Conservation (phyloP, 2,329 filamentous ascomycete species). For the Aspergillus ochraceoroseus region DNA sequence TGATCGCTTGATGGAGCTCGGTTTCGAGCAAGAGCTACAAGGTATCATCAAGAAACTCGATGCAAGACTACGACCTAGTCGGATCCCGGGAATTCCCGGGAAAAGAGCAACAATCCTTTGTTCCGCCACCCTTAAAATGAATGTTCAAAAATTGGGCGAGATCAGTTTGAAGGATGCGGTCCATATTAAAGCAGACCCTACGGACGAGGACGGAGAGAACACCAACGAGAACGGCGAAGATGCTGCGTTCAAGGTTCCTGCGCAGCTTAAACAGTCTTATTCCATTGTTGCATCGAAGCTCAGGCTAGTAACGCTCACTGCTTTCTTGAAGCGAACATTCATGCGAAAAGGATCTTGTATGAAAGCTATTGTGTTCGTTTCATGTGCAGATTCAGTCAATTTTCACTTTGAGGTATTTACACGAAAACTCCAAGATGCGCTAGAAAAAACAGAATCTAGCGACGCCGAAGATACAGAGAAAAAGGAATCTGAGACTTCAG, state of each 20-base stretch:
- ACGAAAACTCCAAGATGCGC: conserved; percentile 31
- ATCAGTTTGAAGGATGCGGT: conserved; percentile 91
- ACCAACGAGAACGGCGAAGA: conserved; percentile 49
- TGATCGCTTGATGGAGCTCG: conserved; percentile 96
- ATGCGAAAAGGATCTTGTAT: conserved; percentile 83
- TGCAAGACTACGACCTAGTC: conserved; percentile 57
- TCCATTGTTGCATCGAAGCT: conserved; percentile 83
- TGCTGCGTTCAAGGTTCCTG: conserved; percentile 69
- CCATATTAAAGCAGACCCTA: conserved; percentile 68
- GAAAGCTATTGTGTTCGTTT: conserved; percentile 96
- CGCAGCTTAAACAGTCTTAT: conserved; percentile 91
- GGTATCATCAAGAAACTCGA: conserved; percentile 78
- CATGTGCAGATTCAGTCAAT: conserved; percentile 93
- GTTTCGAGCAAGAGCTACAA: conserved; percentile 90
- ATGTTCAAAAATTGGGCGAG: conserved; percentile 86
- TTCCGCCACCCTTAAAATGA: conserved; percentile 97
- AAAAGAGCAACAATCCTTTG: conserved; percentile 81
- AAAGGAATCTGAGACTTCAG: conserved; percentile 25
- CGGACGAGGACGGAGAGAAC: conserved; percentile 51
- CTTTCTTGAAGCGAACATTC: conserved; percentile 80
- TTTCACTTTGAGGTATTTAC: conserved; percentile 87
- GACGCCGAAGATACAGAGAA: conserved; percentile 25
- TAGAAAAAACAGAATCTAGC: conserved; percentile 19
- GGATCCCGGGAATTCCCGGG: conserved; percentile 62
- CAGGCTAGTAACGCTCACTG: conserved; percentile 79